Evolutionary conservation across 164 flowering plant genomes (phyloP).

Genomic region (Vitis vinifera): ASM3070453v1 NC_081810.1:4718001-4718500

Average conservation of each 20-base stretch:
- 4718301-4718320: too few relatives aligned
- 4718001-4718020: not conserved
- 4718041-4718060: not conserved
- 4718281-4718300: too few relatives aligned
- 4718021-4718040: not conserved
- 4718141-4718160: constrained; percentile 15
- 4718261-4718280: too few relatives aligned
- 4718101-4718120: constrained; percentile 28
- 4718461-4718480: too few relatives aligned
- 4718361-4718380: too few relatives aligned
- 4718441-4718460: too few relatives aligned
- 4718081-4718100: constrained; percentile 38
- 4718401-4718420: too few relatives aligned
- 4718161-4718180: not conserved
- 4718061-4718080: constrained; percentile 13
- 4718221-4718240: not conserved
- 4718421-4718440: too few relatives aligned
- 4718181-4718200: not conserved
- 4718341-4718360: too few relatives aligned
- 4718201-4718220: not conserved
- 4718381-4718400: too few relatives aligned
- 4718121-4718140: constrained; percentile 28
- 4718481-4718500: too few relatives aligned
- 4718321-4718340: too few relatives aligned
- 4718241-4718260: not conserved